Evolutionary conservation across 768 basidiomycete species (phyloP).

Genomic region (Dentipellis fragilis): DNA sequence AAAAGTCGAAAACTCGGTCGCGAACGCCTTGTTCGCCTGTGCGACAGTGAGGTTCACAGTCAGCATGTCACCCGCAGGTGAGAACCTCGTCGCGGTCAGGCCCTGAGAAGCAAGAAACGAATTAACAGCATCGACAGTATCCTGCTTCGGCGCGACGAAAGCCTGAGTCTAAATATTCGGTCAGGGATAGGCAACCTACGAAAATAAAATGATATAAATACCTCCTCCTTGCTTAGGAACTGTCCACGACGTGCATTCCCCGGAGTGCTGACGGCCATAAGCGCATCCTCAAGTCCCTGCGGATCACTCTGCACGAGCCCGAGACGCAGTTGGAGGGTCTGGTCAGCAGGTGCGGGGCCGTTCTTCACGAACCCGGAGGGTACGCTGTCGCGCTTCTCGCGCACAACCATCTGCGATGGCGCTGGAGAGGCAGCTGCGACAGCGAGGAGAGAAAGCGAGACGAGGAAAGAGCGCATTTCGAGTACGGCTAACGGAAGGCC

Average conservation of each 20-base stretch:
- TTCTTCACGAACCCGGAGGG: conserved; percentile 1
- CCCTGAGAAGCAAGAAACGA: conserved; percentile 7
- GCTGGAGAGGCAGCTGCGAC: background rate
- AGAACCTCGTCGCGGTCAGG: conserved; percentile 3
- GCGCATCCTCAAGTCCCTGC: conserved; percentile 1
- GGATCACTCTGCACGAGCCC: conserved; percentile 1
- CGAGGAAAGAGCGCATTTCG: background rate
- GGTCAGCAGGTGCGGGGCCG: background rate
- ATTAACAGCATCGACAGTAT: conserved; percentile 5
- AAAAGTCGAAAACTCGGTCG: conserved; percentile 13
- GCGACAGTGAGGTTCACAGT: conserved; percentile 6
- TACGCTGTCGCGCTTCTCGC: background rate
- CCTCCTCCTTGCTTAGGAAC: conserved; percentile 17
- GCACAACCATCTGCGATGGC: background rate
- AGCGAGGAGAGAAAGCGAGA: background rate
- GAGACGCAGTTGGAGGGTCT: background rate
- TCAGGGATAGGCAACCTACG: background rate
- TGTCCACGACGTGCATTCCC: conserved; percentile 12
- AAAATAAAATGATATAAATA: background rate
- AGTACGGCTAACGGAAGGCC: no score
- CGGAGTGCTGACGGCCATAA: conserved; percentile 13
- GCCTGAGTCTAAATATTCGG: conserved; percentile 1
- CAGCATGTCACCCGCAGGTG: conserved; percentile 22
- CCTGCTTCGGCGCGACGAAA: conserved; percentile 5
- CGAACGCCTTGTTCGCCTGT: conserved; percentile 12